Evolutionary conservation across 108 stramenopile genomes (phyloP).

Genomic region (Conticribra weissflogii): DNA sequence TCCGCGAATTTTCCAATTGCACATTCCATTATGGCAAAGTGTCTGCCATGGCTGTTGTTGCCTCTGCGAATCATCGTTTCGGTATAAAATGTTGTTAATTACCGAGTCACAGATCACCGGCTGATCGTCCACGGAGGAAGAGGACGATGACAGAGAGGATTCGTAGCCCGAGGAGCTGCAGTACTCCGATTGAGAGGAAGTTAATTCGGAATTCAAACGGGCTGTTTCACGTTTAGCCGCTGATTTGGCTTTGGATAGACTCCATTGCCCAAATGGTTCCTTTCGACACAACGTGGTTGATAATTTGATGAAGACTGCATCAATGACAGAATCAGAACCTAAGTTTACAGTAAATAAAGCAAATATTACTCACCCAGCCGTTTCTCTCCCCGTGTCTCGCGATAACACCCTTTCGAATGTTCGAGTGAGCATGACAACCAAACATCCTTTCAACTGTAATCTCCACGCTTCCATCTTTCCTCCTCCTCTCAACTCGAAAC

Average conservation of each 20-base stretch:
- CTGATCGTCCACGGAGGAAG: too few species aligned
- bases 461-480: slow-evolving; percentile 25
- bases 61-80: slow-evolving; percentile 47
- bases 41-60: slow-evolving; percentile 47
- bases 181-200: slow-evolving; percentile 12
- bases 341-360: too few species aligned
- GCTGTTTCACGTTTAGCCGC: slow-evolving; percentile 60
- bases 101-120: too few species aligned
- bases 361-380: slow-evolving; percentile 61
- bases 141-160: slow-evolving; percentile 20
- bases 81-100: slow-evolving; percentile 12
- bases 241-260: slow-evolving; percentile 68
- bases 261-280: slow-evolving; percentile 90
- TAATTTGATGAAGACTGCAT: too few species aligned
- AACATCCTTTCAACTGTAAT: slow-evolving; percentile 79
- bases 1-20: slow-evolving; percentile 76
- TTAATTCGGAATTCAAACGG: slow-evolving; percentile 43
- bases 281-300: too few species aligned
- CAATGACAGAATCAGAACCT: too few species aligned
- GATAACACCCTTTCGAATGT: slow-evolving; percentile 64
- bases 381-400: slow-evolving; percentile 66
- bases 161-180: slow-evolving; percentile 21
- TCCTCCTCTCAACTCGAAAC: slow-evolving; percentile 42
- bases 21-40: slow-evolving; percentile 80
- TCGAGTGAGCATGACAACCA: slow-evolving; percentile 76